These are phyloP conservation scores for Pelargonium nanum DNA, from an alignment of 345 rosid genomes.

Conservation along the genomic window DNA sequence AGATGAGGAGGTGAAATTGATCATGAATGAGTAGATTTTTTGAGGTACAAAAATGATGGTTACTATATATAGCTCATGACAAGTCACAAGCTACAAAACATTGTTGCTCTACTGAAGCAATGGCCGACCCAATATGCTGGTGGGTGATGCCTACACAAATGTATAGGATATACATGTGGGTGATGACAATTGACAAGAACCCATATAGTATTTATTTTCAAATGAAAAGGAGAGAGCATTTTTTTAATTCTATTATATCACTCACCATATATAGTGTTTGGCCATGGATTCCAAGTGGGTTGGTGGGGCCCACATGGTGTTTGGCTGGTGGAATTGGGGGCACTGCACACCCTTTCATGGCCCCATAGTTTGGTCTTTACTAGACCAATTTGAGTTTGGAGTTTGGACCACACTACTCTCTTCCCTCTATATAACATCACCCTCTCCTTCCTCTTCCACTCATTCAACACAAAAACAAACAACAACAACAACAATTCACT, in stretches of 20 bases:
- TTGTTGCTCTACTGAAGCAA: constrained; percentile 17
- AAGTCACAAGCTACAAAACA: constrained; percentile 3
- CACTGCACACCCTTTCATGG: constrained; percentile 49
- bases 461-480: constrained; percentile 14
- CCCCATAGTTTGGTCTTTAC: constrained; percentile 55
- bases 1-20: too few species aligned
- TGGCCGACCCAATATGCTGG: constrained; percentile 39
- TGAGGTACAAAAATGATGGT: background rate
- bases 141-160: constrained; percentile 13
- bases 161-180: constrained; percentile 2
- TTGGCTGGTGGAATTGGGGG: constrained; percentile 43
- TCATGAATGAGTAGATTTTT: too few species aligned
- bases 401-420: constrained; percentile 24
- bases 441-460: constrained; percentile 9
- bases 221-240: background rate
- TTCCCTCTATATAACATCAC: constrained; percentile 30
- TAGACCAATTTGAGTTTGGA: constrained; percentile 27
- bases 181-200: background rate
- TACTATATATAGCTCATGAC: background rate
- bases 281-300: constrained; percentile 20
- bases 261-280: too few species aligned
- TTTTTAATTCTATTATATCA: too few species aligned
- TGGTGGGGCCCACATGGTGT: constrained; percentile 19
- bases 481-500: background rate
- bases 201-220: background rate